Evolutionary conservation across 352 stramenopile species (phyloP), one percentile per base, ranked within the genome.

Genomic region (Phytophthora meadii): DNA sequence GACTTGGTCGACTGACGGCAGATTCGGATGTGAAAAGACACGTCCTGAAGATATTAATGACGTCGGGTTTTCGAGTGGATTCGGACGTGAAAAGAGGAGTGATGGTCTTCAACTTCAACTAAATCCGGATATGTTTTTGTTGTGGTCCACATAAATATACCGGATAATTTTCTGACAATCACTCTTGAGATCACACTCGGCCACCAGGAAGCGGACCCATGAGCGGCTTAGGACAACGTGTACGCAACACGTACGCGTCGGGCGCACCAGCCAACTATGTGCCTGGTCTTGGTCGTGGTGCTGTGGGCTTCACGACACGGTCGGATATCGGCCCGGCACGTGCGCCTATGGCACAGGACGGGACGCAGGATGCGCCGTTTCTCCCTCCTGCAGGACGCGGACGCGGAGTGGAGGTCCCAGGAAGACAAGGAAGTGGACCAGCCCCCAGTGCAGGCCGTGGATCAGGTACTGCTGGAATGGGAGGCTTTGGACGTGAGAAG

Each of bases 301-400:
- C 96, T 28, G 84, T 98, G 37, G 97, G 97, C 22, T 99, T 99
- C 76, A 99, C 97, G 5, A 99, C 97, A 15, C 93, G 97, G 12
- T 98, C 90, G 51, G 97, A 99, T 70, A 98, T 99, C 61, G 97
- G 97, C 5, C 93, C 95, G 4, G 94, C 92, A 49, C 79, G 89
- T 17, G 77, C 85, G 8, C 78, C 88, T 9, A 75, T 83, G 54
- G 69, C 73, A 6, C 76, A 82, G 12, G 86, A 93, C 41, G 89
- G 81, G 17, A 75, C 80, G 19, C 88, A 88, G 36, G 58, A 80
- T 3, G 82, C 88, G 10, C 83, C 90, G 11, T 82, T 82, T 42
- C 80, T 95, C 7, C 97, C 97, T 42, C 61, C 70, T 2, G 69
- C 69, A 0, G 94, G 95, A 0, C 74, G 89, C 2, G 96, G 95